Base-by-base conservation (phyloP, 805 yeast species). In the Ascoidea asiatica region DNA sequence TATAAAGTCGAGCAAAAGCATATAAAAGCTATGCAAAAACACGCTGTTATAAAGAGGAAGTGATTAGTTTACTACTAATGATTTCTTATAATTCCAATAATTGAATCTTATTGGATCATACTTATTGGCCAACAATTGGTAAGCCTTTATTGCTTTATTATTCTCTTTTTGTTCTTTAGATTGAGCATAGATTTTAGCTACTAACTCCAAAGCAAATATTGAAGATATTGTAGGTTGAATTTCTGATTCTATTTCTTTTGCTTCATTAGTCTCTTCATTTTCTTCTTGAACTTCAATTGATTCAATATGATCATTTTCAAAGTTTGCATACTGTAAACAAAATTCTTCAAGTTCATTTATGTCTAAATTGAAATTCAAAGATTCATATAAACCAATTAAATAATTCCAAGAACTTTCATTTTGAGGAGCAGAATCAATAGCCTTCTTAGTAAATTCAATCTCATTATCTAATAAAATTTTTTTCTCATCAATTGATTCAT, bases 401-500 rank as follows among this genome's bases (percentile, higher is more conserved):
- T 90, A 92, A 53, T 81, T 81, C 98, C 97, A 90, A 0, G 83
- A 65, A 5, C 94, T 78, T 40, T 82, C 78, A 57, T 92, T 90
- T 40, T 83, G 86, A 1, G 96, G 95, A 1, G 87, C 79, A 33
- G 60, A 36, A 3, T 50, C 63, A 19, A 90, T 82, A 46, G 67
- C 59, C 1, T 50, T 55, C 51, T 64, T 66, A 2, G 74, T 70
- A 54, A 61, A 85, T 4, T 64, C 66, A 2, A 81, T 54, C 54
- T 89, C 97, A 3, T 54, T 53, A 0, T 60, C 55, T 3, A 70
- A 49, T 4, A 29, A 11, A 11, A 29, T 29, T 52, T 51, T 1
- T 52, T 46, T 8, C 51, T 49, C 21, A 52, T 19, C 35, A 44
- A 21, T 18, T 52, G 40, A 5, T 44, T 42, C 36, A 50, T 41